Evolutionary conservation across 495 filamentous ascomycete genomes (phyloP), one percentile per base, ranked within the genome.

Genomic region (Aspergillus homomorphus): DNA sequence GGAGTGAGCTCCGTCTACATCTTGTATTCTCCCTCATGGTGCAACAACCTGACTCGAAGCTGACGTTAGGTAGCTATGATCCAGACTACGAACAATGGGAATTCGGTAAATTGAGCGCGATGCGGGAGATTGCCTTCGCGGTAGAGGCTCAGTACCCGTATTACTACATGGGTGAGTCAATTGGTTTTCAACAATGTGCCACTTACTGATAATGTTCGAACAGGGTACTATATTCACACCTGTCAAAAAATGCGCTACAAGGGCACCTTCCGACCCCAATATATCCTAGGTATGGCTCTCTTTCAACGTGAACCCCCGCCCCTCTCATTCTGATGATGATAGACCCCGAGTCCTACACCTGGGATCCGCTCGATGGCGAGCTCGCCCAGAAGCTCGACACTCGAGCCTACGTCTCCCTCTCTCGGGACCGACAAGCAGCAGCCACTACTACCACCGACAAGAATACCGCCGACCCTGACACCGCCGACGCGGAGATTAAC

Each of bases 1-100:
- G 87, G 85, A 57, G 90, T 98, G 28, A 97, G 92, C 73, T 90
- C 89, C 19, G 94, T 98, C 38, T 98, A 98, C 70, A 89, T 97
- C 66, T 83, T 96, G 75, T 94, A 67, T 65, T 71, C 63, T 12
- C 28, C 15, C 8, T 21, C 6, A 6, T 10, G 2, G 20, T 18
- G 10, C 22, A 10, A n/a, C 18, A 30, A 4, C 20, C 24, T 19
- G 22, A 46, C 22, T 58, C 43, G 55, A 53, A 51, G 24, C 55
- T 63, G 52, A 65, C 33, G 2, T 9, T 12, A 38, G 10, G 2
- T 12, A 84, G 81, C 57, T 88, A 98, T 67, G 89, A 96, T 68
- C 85, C 89, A 60, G 89, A 90, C 23, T 87, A 92, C 62, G 86
- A 89, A 55, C 76, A 80, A 20, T 92, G 85, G 80, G 83, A 85